Evolutionary conservation across 495 filamentous ascomycete genomes (phyloP), one percentile per base, ranked within the genome.

Genomic region (Aeminium ludgeri): DNA sequence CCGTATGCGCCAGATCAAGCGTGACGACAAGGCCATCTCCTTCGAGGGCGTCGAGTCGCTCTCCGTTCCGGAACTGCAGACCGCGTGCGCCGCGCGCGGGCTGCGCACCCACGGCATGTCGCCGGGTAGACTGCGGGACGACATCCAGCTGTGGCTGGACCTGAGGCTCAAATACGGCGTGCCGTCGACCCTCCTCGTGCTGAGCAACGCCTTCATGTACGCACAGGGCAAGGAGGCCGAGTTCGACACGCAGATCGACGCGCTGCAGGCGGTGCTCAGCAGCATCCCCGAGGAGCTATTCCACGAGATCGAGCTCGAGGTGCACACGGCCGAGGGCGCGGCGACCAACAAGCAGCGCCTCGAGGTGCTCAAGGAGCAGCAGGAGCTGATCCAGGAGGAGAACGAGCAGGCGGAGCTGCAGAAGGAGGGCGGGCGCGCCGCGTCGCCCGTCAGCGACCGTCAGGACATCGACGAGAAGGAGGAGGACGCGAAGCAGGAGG

Each of bases 221-320:
- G 72, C 76, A 5, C 77, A 82, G 57, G 82, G 89, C 53, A 91
- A 94, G 65, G 82, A 89, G 33, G 68, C 73, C 25, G 82, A 91
- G 53, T 78, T 94, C 55, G 73, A 79, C 16, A 80, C 74, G 20
- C 89, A 96, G 62, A 91, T 96, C 49, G 87, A 96, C 44, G 82
- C 91, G 1, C 73, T 99, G 23, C 83, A 85, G 36, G 78, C 82
- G 15, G 89, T 99, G 12, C 69, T 99, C 23, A 85, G 81, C 20
- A 84, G 78, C 36, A 96, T 99, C 45, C 89, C 89, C 3, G 89
- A 99, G 63, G 89, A 99, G 59, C 73, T 99, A 30, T 96, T 89
- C 78, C 89, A 99, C 66, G 89, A 99, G 64, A 95, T 96, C 46
- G 89, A 99, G 61, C 79, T 99, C 23, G 91, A 96, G 66, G 86